Conservation (phyloP, 495 filamentous ascomycete species). For the Penicillium alfredii region DNA sequence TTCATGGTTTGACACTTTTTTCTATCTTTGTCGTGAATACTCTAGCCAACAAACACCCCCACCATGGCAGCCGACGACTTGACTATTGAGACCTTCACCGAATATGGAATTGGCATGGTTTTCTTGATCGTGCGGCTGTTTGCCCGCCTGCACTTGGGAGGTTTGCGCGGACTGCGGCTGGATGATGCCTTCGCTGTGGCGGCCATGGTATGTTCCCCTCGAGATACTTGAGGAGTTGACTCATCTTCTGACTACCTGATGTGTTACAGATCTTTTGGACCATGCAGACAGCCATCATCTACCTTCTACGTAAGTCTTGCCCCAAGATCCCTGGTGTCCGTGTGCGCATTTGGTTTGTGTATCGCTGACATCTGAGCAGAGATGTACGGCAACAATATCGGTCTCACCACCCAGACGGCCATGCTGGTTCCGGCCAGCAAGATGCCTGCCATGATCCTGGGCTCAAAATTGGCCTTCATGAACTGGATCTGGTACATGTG, state of each 20-base stretch:
- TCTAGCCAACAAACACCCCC: too few species aligned
- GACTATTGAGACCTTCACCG: constrained; percentile 13
- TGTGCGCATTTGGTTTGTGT: too few species aligned
- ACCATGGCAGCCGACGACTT: constrained; percentile 8
- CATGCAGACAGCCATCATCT: constrained; percentile 13
- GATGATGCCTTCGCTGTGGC: constrained; percentile 19
- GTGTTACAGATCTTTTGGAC: constrained; percentile 17
- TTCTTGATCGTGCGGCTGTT: constrained; percentile 16
- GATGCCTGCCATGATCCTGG: constrained; percentile 10
- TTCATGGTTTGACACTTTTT: too few species aligned
- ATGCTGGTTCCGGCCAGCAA: constrained; percentile 14
- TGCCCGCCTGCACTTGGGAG: constrained; percentile 11
- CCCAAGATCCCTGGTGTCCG: too few species aligned
- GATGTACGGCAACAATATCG: constrained; percentile 17
- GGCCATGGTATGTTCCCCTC: constrained; percentile 19
- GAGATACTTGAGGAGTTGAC: not conserved
- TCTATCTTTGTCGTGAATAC: too few species aligned
- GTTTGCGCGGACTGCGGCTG: constrained; percentile 13
- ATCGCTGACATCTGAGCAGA: constrained; percentile 5
- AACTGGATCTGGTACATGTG: constrained; percentile 48
- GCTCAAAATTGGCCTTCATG: constrained; percentile 22
- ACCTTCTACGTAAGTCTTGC: constrained; percentile 9
- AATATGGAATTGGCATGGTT: constrained; percentile 21
- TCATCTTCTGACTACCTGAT: not conserved
- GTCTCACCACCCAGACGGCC: constrained; percentile 12